These are phyloP conservation scores for Debaryomyces udenii DNA, from an alignment of 1,139 yeast genomes.

Conservation along the genomic window DNA sequence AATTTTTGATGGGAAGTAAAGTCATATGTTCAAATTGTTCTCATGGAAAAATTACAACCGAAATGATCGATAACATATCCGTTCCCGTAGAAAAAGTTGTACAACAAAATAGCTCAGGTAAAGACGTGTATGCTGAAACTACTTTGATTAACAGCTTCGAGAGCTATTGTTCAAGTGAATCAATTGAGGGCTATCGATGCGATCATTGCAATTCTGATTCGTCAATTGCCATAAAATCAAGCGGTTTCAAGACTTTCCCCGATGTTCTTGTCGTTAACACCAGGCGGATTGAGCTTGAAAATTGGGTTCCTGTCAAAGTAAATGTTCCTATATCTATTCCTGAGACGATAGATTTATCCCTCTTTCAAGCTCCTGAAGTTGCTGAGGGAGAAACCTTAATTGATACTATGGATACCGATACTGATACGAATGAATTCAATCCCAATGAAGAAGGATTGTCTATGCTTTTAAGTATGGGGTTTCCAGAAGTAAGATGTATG, in stretches of 20 bases:
- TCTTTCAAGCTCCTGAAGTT: conserved; percentile 34
- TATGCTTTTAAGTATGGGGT: conserved; percentile 81
- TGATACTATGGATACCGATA: conserved; percentile 23
- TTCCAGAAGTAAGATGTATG: conserved; percentile 64
- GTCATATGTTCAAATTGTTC: conserved; percentile 65
- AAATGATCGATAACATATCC: conserved; percentile 69
- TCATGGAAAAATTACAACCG: conserved; percentile 58
- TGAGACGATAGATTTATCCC: conserved; percentile 37
- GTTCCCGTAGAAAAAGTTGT: conserved; percentile 56
- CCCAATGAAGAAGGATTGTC: conserved; percentile 61
- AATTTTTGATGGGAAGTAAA: conserved; percentile 67
- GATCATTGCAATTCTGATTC: conserved; percentile 52
- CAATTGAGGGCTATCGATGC: conserved; percentile 68
- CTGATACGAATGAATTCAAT: conserved; percentile 36
- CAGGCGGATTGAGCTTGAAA: conserved; percentile 77
- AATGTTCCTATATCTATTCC: conserved; percentile 72
- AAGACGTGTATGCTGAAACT: conserved; percentile 51
- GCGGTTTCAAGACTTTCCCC: conserved; percentile 67
- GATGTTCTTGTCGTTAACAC: conserved; percentile 70
- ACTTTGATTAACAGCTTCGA: conserved; percentile 55
- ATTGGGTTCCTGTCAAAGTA: conserved; percentile 89
- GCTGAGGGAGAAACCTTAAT: conserved; percentile 45
- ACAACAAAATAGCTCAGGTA: conserved; percentile 44
- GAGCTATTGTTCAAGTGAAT: conserved; percentile 52
- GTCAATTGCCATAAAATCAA: conserved; percentile 48